These are phyloP conservation scores for Saccharomycopsis javanensis DNA, from an alignment of 805 yeast species.

Conservation along the genomic window DNA sequence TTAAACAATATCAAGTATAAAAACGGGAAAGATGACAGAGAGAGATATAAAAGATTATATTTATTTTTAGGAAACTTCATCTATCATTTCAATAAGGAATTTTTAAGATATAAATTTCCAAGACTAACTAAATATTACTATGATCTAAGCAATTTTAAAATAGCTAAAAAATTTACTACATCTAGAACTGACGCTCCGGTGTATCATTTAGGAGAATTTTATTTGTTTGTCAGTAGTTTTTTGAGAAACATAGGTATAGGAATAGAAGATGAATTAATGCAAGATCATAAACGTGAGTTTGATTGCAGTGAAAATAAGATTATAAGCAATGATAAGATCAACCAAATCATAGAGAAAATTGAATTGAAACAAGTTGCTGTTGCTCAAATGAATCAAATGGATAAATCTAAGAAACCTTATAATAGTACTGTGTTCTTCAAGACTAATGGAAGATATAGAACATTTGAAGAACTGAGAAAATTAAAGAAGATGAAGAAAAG, in stretches of 20 bases:
- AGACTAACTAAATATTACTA: constrained; percentile 3
- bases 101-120: constrained; percentile 3
- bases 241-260: not conserved
- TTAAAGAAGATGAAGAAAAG: not conserved
- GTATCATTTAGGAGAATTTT: not conserved
- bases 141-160: constrained; percentile 1
- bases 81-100: not conserved
- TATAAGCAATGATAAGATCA: not conserved
- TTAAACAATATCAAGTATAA: not conserved
- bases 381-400: not conserved
- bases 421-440: not conserved
- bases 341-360: not conserved
- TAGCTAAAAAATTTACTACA: not conserved
- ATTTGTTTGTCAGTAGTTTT: not conserved
- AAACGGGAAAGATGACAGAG: not conserved
- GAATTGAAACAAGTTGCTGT: not conserved
- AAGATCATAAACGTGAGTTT: not conserved
- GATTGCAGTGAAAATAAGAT: not conserved
- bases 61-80: not conserved
- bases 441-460: not conserved
- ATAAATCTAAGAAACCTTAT: not conserved
- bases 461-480: not conserved
- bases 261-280: not conserved
- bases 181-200: not conserved
- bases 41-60: not conserved